phyloP scores from a whole-genome alignment of 148 eudicot genomes.

The Fagopyrum esculentum region DNA sequence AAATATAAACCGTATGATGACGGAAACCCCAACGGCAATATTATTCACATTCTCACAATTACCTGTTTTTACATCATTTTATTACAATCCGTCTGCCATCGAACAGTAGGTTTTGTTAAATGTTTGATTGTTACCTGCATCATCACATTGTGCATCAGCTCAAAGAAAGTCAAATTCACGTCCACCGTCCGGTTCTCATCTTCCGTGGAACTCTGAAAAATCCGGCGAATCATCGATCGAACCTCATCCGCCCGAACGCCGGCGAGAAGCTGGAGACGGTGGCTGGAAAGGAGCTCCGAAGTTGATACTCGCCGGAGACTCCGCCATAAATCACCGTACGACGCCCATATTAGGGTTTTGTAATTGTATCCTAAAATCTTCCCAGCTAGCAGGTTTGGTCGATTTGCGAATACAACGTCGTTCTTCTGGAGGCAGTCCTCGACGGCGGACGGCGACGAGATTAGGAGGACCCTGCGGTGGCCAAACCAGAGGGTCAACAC shows the following conservation, averaged over 20 bases:
- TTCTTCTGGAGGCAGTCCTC: constrained; percentile 43
- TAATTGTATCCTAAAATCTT: constrained; percentile 31
- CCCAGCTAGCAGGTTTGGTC: constrained; percentile 34
- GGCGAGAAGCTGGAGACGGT: constrained; percentile 26
- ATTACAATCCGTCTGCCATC: no score
- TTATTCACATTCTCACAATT: no score
- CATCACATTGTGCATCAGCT: constrained; percentile 28
- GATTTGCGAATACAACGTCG: constrained; percentile 44
- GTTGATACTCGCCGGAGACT: constrained; percentile 37
- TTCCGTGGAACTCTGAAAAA: background rate
- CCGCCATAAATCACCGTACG: constrained; percentile 52
- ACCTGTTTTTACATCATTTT: constrained; percentile 5
- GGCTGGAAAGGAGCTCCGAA: constrained; percentile 38
- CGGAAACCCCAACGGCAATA: no score
- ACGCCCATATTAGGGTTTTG: constrained; percentile 37
- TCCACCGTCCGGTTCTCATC: constrained; percentile 18
- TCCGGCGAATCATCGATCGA: constrained; percentile 9
- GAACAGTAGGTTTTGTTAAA: no score
- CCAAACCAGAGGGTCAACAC: constrained; percentile 33
- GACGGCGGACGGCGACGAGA: constrained; percentile 42
- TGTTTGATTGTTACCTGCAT: constrained; percentile 18
- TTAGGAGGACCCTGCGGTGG: constrained; percentile 32
- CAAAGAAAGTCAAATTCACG: constrained; percentile 25
- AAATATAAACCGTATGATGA: no score
- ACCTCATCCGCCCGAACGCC: constrained; percentile 32